phyloP scores from a whole-genome alignment of 352 stramenopile genomes.

The Saprolegnia parasitica region DNA sequence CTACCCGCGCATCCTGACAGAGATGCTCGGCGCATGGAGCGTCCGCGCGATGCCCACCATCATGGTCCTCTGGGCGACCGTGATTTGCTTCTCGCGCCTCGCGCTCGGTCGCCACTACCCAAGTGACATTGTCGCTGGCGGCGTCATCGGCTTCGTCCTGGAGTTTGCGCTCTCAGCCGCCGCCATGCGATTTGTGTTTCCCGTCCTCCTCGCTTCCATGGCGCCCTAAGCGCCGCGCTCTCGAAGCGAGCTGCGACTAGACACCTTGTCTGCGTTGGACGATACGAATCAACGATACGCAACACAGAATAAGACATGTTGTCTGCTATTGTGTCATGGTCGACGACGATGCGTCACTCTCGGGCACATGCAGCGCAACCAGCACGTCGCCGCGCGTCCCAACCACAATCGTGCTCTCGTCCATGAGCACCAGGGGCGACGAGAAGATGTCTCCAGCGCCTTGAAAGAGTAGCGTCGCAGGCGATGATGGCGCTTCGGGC shows the following conservation, averaged over 20 bases:
- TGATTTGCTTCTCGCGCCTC: conserved; percentile 76
- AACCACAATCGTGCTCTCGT: not conserved
- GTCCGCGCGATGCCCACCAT: conserved; percentile 2
- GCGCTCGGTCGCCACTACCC: conserved; percentile 79
- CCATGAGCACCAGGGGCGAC: not conserved
- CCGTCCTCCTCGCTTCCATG: not conserved
- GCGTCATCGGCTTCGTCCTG: conserved; percentile 53
- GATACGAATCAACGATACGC: too few relatives aligned
- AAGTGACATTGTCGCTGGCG: conserved; percentile 61
- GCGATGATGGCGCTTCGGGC: not conserved
- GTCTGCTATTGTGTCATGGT: not conserved
- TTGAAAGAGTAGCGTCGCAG: not conserved
- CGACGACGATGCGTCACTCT: not conserved
- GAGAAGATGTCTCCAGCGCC: conserved; percentile 9
- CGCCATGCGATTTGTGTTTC: conserved; percentile 32
- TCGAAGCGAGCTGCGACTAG: too few relatives aligned
- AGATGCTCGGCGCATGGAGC: conserved; percentile 34
- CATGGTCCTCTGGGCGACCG: conserved; percentile 48
- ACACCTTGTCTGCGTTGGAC: too few relatives aligned
- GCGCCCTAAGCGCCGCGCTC: not conserved
- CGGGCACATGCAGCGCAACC: not conserved
- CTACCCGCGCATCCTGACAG: conserved; percentile 38
- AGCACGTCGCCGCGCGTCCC: conserved; percentile 8
- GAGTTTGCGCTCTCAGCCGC: conserved; percentile 48
- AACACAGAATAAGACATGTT: too few relatives aligned